These are phyloP conservation scores for Uronychia binucleata DNA, from an alignment of 73 alveolate genomes.

Conservation along the genomic window DNA sequence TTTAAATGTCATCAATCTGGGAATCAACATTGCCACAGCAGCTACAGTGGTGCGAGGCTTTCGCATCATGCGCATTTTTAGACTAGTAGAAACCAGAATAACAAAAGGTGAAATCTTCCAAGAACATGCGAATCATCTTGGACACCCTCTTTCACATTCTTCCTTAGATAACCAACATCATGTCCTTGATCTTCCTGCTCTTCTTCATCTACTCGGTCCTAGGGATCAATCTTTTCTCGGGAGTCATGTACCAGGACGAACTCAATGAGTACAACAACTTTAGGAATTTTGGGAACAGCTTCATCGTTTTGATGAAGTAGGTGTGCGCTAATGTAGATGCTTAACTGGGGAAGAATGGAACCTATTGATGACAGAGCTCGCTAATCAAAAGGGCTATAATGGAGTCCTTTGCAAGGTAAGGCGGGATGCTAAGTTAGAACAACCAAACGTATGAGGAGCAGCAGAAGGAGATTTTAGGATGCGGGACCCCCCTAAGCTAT, in stretches of 20 bases:
- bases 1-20: conserved; percentile 56
- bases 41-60: conserved; percentile 56
- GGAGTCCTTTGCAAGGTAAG: too few relatives aligned
- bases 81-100: conserved; percentile 14
- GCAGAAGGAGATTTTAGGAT: conserved; percentile 1
- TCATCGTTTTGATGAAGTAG: conserved; percentile 15
- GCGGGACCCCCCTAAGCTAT: conserved; percentile 18
- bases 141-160: conserved; percentile 46
- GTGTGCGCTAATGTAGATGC: too few relatives aligned
- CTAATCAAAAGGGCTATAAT: conserved; percentile 12
- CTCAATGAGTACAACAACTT: conserved; percentile 22
- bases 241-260: conserved; percentile 18
- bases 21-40: conserved; percentile 28
- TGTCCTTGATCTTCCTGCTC: conserved; percentile 41
- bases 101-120: conserved; percentile 23
- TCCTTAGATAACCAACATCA: conserved; percentile 70
- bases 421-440: too few relatives aligned
- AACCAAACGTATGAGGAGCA: conserved; percentile 12
- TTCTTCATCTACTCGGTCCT: conserved; percentile 47
- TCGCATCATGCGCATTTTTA: conserved; percentile 46
- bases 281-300: conserved; percentile 8
- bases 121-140: conserved; percentile 26
- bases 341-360: conserved; percentile 50
- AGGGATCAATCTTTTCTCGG: conserved; percentile 49
- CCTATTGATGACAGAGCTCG: conserved; percentile 20